A percentile compares a stretch with the other conserved stretches of the same genome.
These are phyloP conservation scores for Amylocystis lapponica DNA, from an alignment of 768 basidiomycete species.

Conservation along the genomic window DNA sequence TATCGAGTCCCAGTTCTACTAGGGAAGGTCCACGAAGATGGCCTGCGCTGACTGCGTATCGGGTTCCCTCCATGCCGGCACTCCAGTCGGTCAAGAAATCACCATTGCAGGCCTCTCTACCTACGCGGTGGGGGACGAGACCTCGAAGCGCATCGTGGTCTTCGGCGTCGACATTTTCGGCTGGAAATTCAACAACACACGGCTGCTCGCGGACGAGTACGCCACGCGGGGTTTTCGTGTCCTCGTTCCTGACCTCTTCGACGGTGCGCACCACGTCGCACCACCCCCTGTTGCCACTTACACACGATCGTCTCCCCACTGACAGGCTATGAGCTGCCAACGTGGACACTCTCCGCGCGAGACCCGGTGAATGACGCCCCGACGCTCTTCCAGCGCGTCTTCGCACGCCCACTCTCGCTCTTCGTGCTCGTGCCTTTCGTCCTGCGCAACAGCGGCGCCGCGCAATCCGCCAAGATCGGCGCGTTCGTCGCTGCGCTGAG, in stretches of 20 bases:
- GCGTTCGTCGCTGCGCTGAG: slow-evolving; percentile 6
- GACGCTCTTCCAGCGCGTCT: slow-evolving; percentile 8
- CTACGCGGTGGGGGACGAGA: slow-evolving; percentile 12
- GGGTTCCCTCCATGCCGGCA: slow-evolving; percentile 13
- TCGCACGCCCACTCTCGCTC: slow-evolving; percentile 8
- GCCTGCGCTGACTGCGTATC: slow-evolving; percentile 13
- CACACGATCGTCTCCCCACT: no score
- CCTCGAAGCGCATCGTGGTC: slow-evolving; percentile 12
- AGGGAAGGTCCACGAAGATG: slow-evolving; percentile 8
- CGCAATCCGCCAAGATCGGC: slow-evolving; percentile 10
- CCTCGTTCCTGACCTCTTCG: slow-evolving; percentile 16
- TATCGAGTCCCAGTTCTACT: background rate
- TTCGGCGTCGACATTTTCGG: slow-evolving; percentile 16
- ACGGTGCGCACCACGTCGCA: slow-evolving; percentile 3
- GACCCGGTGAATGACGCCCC: slow-evolving; percentile 3
- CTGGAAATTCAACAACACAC: slow-evolving; percentile 14
- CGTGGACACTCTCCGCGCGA: slow-evolving; percentile 11
- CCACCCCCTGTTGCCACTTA: no score
- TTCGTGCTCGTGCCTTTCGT: slow-evolving; percentile 16
- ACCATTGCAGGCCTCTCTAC: slow-evolving; percentile 12
- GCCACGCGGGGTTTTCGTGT: slow-evolving; percentile 13
- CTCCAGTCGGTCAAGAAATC: slow-evolving; percentile 11
- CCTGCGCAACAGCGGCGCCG: slow-evolving; percentile 12
- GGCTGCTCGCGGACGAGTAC: slow-evolving; percentile 19
- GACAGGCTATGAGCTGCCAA: slow-evolving; percentile 12